These are phyloP conservation scores for Epichloe bromicola DNA, from an alignment of 2,329 filamentous ascomycete genomes.

Conservation along the genomic window DNA sequence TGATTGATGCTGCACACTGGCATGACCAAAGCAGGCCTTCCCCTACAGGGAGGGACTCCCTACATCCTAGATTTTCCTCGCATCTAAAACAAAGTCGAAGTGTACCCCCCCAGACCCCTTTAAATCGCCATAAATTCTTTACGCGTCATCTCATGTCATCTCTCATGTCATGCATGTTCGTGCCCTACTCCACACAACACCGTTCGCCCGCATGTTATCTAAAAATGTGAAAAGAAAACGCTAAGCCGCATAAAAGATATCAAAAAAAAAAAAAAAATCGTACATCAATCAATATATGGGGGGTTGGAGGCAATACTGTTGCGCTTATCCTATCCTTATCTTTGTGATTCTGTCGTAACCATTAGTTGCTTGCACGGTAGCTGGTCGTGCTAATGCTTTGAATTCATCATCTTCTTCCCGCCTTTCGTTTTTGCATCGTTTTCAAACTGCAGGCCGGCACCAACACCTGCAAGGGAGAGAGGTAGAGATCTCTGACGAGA, in stretches of 20 bases:
- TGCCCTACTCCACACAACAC: not conserved
- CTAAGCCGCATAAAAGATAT: not conserved
- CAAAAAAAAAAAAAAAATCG: not conserved
- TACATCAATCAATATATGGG: not conserved
- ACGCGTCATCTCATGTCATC: too few relatives aligned
- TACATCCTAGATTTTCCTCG: too few relatives aligned
- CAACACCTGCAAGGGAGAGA: conserved; percentile 13
- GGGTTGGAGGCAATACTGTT: not conserved
- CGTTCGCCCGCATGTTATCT: not conserved
- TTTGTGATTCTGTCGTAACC: conserved; percentile 10
- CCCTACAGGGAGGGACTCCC: too few relatives aligned
- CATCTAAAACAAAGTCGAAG: too few relatives aligned
- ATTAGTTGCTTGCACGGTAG: conserved; percentile 7
- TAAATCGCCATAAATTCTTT: too few relatives aligned
- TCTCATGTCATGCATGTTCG: not conserved
- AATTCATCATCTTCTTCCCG: conserved; percentile 10
- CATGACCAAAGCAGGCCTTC: too few relatives aligned
- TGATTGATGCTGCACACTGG: too few relatives aligned
- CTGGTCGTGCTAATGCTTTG: conserved; percentile 6
- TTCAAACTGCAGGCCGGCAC: conserved; percentile 11
- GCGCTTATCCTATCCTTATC: conserved; percentile 1
- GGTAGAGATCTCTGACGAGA: conserved; percentile 6
- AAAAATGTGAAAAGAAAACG: not conserved
- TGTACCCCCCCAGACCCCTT: too few relatives aligned
- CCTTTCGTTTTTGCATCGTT: conserved; percentile 10